Base-by-base conservation (phyloP, 805 yeast genomes). In the Ogataea salicorniae region DNA sequence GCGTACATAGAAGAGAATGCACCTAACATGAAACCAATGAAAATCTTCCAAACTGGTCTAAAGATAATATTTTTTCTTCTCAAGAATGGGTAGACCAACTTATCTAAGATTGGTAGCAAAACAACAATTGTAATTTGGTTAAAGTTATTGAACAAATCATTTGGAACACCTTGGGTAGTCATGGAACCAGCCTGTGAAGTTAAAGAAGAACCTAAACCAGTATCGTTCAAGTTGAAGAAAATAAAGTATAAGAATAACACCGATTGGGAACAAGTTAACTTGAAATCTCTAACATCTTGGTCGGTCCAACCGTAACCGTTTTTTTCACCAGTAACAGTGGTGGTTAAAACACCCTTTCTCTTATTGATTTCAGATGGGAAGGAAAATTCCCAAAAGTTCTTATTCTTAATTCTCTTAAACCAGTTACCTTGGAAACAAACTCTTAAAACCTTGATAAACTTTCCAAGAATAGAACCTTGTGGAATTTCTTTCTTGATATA, bases 111-210 rank as follows among this genome's bases (percentile, higher is more conserved):
- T 50, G 82, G 83, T 48, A 77, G 70, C 49, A 74, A 64, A 42
- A 77, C 67, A 51, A 77, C 75, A 55, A 77, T 78, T 16, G 81
- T 72, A 49, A 77, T 67, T 40, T 79, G 80, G 55, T 78, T 77
- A 66, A 78, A 76, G 57, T 76, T 77, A 52, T 67, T 71, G 65
- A 76, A 74, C 55, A 77, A 70, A 67, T 78, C 82, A 56, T 77
- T 77, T 49, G 81, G 81, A 54, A 78, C 78, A 41, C 79, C 79
- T 31, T 74, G 64, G 31, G 75, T 66, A 11, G 71, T 61, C 81
- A 77, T 75, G 31, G 78, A 70, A 51, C 78, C 79, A 42, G 81
- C 80, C 60, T 76, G 81, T 3, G 79, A 73, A 48, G 71, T 75
- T 57, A 73, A 77, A 14, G 63, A 51, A 37, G 74, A 64, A 31